These are phyloP conservation scores for Neltuma alba DNA, from an alignment of 306 rosid species.

Conservation along the genomic window DNA sequence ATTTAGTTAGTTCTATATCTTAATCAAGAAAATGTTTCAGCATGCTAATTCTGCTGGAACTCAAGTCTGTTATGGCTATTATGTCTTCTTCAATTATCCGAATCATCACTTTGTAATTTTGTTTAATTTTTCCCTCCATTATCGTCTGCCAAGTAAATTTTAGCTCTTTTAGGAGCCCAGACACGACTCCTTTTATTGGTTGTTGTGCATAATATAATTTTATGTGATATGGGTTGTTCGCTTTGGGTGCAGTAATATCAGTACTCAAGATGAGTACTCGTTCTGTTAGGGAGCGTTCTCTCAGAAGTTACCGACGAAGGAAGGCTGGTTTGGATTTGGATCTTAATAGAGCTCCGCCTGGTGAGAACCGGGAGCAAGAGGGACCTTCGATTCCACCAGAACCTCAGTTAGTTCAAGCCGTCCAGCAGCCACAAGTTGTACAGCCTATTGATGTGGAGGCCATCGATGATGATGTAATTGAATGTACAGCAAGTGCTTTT, in stretches of 20 bases:
- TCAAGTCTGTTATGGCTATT: neutral
- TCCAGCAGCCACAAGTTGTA: slow-evolving; percentile 27
- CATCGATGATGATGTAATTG: slow-evolving; percentile 71
- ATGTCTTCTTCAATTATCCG: neutral
- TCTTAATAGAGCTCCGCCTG: slow-evolving; percentile 26
- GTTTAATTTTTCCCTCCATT: neutral
- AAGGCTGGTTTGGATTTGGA: slow-evolving; percentile 14
- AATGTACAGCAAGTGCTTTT: slow-evolving; percentile 66
- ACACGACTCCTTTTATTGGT: neutral
- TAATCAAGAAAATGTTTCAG: neutral
- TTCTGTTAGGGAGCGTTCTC: neutral
- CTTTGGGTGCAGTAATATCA: neutral
- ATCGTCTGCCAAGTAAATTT: neutral
- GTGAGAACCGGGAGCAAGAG: slow-evolving; percentile 20
- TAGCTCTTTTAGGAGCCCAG: neutral
- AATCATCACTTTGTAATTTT: neutral
- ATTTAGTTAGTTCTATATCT: neutral
- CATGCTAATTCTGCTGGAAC: neutral
- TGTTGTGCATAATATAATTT: neutral
- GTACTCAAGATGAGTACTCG: slow-evolving; percentile 25
- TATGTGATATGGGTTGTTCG: neutral
- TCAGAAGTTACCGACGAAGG: slow-evolving; percentile 13
- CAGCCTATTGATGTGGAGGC: slow-evolving; percentile 63
- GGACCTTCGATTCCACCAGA: slow-evolving; percentile 4
- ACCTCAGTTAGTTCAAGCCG: neutral